Evolutionary conservation across 2,329 filamentous ascomycete genomes (phyloP), one percentile per base, ranked within the genome.

Genomic region (Exophiala mesophila): DNA sequence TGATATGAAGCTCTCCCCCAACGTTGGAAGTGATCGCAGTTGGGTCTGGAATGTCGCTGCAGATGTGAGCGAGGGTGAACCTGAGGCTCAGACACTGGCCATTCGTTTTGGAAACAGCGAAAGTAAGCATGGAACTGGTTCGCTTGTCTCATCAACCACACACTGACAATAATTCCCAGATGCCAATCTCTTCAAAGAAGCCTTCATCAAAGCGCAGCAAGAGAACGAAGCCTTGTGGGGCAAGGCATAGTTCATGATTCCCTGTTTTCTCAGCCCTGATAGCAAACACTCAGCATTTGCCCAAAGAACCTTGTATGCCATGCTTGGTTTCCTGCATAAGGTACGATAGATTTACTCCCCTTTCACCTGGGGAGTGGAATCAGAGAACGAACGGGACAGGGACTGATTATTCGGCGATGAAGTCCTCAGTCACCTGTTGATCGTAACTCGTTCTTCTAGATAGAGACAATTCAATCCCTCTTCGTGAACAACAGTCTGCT

Each of bases 41-140:
- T 98, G 92, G 92, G 92, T 98, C 56, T 98, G 92, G 92, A 97
- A 95, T 63, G 90, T 89, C 47, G 85, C 89, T 45, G 92, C 92
- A 55, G 92, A 98, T 76, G 90, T 97, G 58, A 95, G 88, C 63
- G 92, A 98, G 77, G 92, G 92, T 50, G 90, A 96, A 74, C 85
- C 92, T 52, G 92, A 98, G 77, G 88, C 89, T 42, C 83, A 88
- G 62, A 98, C 92, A 41, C 78, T 98, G 60, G 92, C 92, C 54
- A 97, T 98, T 60, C 88, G 92, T 57, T 96, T 98, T 62, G 90
- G 85, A 72, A 98, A 97, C 77, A 83, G 86, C 57, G 92, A 98
- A 65, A 97, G 88, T 95, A 77, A 65, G 84, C 77, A n/a, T n/a
- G n/a, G n/a, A n/a, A n/a, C n/a, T n/a, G n/a, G n/a, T n/a, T 41